Evolutionary conservation across 306 rosid species (phyloP).

Genomic region (Cercis canadensis): DNA sequence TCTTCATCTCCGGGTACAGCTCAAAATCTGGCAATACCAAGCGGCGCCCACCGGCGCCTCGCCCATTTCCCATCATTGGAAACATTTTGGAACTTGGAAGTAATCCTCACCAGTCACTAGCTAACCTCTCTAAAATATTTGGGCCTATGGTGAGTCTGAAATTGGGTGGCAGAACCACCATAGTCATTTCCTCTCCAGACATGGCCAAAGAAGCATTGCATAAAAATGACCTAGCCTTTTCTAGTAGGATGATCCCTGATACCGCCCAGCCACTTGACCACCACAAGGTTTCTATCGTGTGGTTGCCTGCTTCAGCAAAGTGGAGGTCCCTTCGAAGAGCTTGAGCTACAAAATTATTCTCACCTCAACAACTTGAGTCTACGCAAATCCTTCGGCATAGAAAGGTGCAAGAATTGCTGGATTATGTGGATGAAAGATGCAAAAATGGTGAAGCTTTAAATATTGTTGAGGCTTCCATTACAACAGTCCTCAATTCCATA

Average conservation of each 20-base stretch:
- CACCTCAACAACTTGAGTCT: constrained; percentile 34
- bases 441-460: constrained; percentile 35
- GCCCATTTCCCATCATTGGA: constrained; percentile 38
- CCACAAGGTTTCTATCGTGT: constrained; percentile 20
- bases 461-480: constrained; percentile 21
- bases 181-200: constrained; percentile 40
- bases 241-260: constrained; percentile 41
- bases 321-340: constrained; percentile 51
- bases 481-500: constrained; percentile 34
- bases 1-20: not conserved
- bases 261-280: constrained; percentile 24
- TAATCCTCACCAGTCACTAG: constrained; percentile 41
- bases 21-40: not conserved
- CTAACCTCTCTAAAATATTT: constrained; percentile 37
- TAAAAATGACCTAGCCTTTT: constrained; percentile 42
- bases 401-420: constrained; percentile 33
- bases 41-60: constrained; percentile 46
- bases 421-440: not conserved
- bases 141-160: constrained; percentile 48
- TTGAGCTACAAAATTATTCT: constrained; percentile 37
- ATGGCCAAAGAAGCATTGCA: constrained; percentile 41
- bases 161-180: constrained; percentile 43
- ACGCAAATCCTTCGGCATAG: constrained; percentile 40
- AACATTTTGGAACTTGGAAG: constrained; percentile 43
- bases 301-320: constrained; percentile 35